Evolutionary conservation across 345 rosid genomes (phyloP), one percentile per base, ranked within the genome.

Genomic region (Populus euphratica): DNA sequence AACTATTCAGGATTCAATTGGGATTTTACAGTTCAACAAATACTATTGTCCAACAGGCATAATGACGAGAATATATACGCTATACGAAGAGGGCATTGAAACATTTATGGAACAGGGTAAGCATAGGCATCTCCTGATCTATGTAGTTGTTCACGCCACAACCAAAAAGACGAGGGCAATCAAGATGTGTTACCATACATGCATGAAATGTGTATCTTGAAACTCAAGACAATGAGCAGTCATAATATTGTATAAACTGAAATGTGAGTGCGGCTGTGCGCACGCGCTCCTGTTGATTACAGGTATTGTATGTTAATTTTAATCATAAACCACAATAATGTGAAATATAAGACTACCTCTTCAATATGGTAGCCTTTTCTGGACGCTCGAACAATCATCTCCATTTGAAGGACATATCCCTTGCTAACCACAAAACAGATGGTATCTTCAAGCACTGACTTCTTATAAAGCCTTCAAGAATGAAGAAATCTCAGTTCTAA

Each of bases 361-460:
- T 96, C 99, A 75, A 93, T 92, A 76, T 82, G 94, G 87, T 86
- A 92, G 78, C 96, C 90, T 82, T 89, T 91, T 80, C 99, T 91
- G 38, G 97, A 86, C 43, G 98, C 99, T 67, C 98, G 93, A 44
- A 96, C 99, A 71, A 96, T 93, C 97, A 96, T 96, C 89, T 96
- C 99, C 97, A 96, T 96, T 81, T 96, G 99, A 82, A 96, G 94
- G 65, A 96, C 99, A 61, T 94, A 93, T 36, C 98, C 97, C 83
- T 93, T 96, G 74, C 98, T 96, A 59, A 96, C 97, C 61, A 91
- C 88, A 65, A 95, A 90, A 75, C 84, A 83, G 66, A 96, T 93
- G 66, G 92, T 82, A 61, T 91, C 97, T 87, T 96, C 95, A 50
- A 96, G 95, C 73, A 84, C 97, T 4, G 90, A 87, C 84, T 91